Evolutionary conservation across 371 early-diverging fungal species (phyloP).

Genomic region (Amoeboaphelidium protococcarum): DNA sequence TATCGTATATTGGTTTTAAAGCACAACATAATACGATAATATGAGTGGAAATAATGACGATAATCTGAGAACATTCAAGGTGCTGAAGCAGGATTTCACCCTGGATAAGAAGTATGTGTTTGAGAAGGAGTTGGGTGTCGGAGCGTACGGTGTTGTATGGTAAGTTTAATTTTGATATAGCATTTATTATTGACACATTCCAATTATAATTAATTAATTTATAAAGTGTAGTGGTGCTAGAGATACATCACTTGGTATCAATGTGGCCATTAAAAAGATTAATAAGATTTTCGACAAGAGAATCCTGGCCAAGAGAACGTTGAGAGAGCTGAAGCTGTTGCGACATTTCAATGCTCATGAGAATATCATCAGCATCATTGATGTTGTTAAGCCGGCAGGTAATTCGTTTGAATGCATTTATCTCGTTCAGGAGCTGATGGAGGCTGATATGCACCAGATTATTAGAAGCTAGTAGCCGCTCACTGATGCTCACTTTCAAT

Average conservation of each 20-base stretch:
- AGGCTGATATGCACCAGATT: conserved; percentile 93
- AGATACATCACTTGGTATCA: conserved; percentile 42
- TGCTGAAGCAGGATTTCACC: conserved; percentile 35
- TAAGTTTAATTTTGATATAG: too few relatives aligned
- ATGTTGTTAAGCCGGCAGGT: conserved; percentile 48
- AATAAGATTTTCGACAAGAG: conserved; percentile 56
- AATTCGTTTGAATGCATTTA: conserved; percentile 46
- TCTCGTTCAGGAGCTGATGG: conserved; percentile 83
- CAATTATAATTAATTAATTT: neutral
- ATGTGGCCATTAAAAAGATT: conserved; percentile 78
- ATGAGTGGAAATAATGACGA: conserved; percentile 89
- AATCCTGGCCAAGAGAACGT: conserved; percentile 53
- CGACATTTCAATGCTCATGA: conserved; percentile 70
- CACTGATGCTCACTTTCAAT: conserved; percentile 90
- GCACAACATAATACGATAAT: too few relatives aligned
- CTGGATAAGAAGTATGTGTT: conserved; percentile 40
- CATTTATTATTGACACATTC: too few relatives aligned
- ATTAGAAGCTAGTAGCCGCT: conserved; percentile 83
- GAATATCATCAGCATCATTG: conserved; percentile 65
- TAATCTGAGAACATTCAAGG: conserved; percentile 42
- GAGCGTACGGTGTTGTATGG: conserved; percentile 79
- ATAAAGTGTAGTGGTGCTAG: conserved; percentile 35
- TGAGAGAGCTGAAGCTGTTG: conserved; percentile 66
- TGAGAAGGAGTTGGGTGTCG: conserved; percentile 64
- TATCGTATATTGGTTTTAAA: too few relatives aligned